Conservation (phyloP, 2,329 filamentous ascomycete species). For the Claviceps africana region DNA sequence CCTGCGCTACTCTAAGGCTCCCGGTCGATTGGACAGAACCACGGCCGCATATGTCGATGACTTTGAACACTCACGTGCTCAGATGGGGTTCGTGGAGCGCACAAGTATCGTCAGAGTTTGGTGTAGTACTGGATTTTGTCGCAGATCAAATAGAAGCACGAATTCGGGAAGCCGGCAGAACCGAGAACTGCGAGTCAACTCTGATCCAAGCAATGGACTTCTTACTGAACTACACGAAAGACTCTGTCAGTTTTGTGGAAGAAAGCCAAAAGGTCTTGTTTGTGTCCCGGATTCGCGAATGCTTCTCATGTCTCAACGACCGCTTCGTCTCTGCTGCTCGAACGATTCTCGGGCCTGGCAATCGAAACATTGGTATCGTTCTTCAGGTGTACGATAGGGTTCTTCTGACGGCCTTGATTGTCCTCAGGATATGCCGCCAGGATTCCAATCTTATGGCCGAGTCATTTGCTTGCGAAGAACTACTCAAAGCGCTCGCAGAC, state of each 20-base stretch:
- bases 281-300: constrained; percentile 27
- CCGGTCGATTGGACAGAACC: constrained; percentile 8
- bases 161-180: not conserved
- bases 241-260: constrained; percentile 26
- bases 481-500: constrained; percentile 29
- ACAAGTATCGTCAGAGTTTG: constrained; percentile 45
- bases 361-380: constrained; percentile 5
- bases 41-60: constrained; percentile 26
- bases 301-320: constrained; percentile 26
- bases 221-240: constrained; percentile 32
- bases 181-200: constrained; percentile 5
- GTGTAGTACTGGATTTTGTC: constrained; percentile 46
- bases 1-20: constrained; percentile 20
- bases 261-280: constrained; percentile 26
- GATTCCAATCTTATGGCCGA: constrained; percentile 18
- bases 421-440: constrained; percentile 29
- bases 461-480: constrained; percentile 32
- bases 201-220: constrained; percentile 26
- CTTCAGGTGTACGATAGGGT: constrained; percentile 17
- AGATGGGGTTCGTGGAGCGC: constrained; percentile 45
- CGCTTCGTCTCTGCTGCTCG: constrained; percentile 13
- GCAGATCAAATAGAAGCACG: constrained; percentile 27
- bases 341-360: not conserved
- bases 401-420: constrained; percentile 20
- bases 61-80: constrained; percentile 34